A percentile compares a stretch with the other conserved stretches of the same genome.
Conservation (phyloP, 2,329 filamentous ascomycete species). For the Fusarium floridanum region DNA sequence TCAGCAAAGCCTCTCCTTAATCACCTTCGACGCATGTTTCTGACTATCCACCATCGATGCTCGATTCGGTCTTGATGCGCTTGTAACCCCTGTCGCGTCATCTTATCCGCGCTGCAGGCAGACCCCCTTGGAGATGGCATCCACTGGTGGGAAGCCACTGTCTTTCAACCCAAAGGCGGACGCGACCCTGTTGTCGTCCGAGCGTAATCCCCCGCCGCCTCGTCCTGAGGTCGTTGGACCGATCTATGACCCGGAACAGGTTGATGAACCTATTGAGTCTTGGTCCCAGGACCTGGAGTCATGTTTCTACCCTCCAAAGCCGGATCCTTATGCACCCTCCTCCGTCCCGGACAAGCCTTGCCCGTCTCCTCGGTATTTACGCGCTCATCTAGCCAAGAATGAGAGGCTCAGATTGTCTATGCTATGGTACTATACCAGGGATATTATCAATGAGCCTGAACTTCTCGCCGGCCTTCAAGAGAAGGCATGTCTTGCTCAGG, state of each 20-base stretch:
- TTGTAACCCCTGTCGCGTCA: background rate
- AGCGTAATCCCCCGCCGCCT: conserved; percentile 7
- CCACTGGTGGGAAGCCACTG: background rate
- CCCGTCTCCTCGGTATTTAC: conserved; percentile 36
- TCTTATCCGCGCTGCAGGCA: background rate
- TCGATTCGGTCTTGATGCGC: background rate
- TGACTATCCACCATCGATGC: background rate
- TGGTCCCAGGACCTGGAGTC: conserved; percentile 23
- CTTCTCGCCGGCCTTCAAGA: conserved; percentile 57
- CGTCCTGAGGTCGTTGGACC: conserved; percentile 36
- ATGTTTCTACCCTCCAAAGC: conserved; percentile 16
- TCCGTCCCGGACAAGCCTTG: conserved; percentile 22
- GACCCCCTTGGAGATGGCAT: background rate
- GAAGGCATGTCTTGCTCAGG: conserved; percentile 55
- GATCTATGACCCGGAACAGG: conserved; percentile 35
- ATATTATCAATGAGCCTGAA: conserved; percentile 55
- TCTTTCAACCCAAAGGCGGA: conserved; percentile 46
- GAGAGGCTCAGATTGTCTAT: conserved; percentile 50
- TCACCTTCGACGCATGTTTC: background rate
- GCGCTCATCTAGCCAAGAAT: conserved; percentile 43
- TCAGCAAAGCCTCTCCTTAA: background rate
- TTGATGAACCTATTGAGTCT: conserved; percentile 23
- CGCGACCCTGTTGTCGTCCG: conserved; percentile 41
- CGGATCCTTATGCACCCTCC: conserved; percentile 19
- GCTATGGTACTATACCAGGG: conserved; percentile 60